Evolutionary conservation across 148 eudicot species (phyloP).

Genomic region (Persicaria tinctoria): DNA sequence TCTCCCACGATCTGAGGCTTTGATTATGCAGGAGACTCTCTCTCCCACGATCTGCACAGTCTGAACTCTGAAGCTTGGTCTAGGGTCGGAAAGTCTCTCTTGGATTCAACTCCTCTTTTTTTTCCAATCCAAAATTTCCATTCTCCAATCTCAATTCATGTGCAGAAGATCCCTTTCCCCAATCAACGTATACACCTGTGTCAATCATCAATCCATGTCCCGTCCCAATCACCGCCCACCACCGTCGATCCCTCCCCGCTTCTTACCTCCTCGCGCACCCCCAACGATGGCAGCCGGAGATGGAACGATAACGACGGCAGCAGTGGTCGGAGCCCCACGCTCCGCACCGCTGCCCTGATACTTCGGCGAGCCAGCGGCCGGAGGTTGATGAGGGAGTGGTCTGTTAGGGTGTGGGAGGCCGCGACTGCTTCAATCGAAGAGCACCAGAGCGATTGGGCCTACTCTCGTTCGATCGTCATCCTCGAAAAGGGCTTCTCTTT

Average conservation of each 20-base stretch:
- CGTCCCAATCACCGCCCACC: slow-evolving; percentile 4
- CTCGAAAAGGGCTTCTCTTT: slow-evolving; percentile 10
- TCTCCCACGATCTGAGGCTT: too few species aligned
- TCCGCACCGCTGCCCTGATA: slow-evolving; percentile 57
- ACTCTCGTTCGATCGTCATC: slow-evolving; percentile 50
- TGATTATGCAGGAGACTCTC: too few species aligned
- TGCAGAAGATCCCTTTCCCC: neutral
- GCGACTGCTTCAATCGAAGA: slow-evolving; percentile 47
- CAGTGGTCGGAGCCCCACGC: slow-evolving; percentile 10
- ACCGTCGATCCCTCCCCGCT: slow-evolving; percentile 8
- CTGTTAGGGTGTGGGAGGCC: slow-evolving; percentile 21
- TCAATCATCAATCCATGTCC: slow-evolving; percentile 4
- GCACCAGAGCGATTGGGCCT: slow-evolving; percentile 67
- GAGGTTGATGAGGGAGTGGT: slow-evolving; percentile 40
- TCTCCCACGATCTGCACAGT: too few species aligned
- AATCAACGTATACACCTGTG: neutral
- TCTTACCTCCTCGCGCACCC: neutral
- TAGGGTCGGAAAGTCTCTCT: neutral
- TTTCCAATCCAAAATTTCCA: neutral
- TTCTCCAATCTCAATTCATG: neutral
- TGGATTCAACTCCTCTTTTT: neutral
- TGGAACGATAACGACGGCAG: neutral
- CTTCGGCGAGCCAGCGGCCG: slow-evolving; percentile 50
- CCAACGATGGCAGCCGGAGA: neutral
- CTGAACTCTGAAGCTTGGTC: too few species aligned